A percentile compares a stretch with the other conserved stretches of the same genome.
These are phyloP conservation scores for Diplosphaera chodatii DNA, from an alignment of 139 green algal genomes.

Conservation along the genomic window DNA sequence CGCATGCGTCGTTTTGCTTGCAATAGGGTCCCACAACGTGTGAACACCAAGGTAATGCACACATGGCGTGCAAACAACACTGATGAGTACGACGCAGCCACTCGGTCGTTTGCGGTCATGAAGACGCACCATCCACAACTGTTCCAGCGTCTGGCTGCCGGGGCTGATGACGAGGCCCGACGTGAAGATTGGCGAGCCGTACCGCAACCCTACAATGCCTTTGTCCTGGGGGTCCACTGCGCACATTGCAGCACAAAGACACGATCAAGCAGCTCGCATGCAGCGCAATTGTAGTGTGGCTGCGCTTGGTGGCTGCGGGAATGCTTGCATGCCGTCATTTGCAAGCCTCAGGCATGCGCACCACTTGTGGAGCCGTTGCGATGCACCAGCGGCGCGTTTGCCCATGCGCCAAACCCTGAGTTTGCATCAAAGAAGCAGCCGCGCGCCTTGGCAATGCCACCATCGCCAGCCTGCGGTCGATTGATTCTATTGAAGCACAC, in stretches of 20 bases:
- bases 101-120: too few species aligned
- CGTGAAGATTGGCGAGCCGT: slow-evolving; percentile 33
- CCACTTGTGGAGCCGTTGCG: background rate
- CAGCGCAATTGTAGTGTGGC: too few species aligned
- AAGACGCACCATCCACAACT: slow-evolving; percentile 24
- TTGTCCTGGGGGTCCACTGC: background rate
- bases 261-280: too few species aligned
- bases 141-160: slow-evolving; percentile 6
- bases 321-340: too few species aligned
- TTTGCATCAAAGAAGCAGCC: slow-evolving; percentile 45
- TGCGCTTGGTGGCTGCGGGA: too few species aligned
- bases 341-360: too few species aligned
- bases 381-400: slow-evolving; percentile 30
- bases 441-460: slow-evolving; percentile 26
- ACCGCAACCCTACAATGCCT: slow-evolving; percentile 46
- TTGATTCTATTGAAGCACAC: too few species aligned
- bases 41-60: too few species aligned
- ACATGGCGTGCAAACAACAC: too few species aligned
- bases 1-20: background rate
- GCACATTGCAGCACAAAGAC: too few species aligned
- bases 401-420: slow-evolving; percentile 38
- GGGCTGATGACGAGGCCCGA: slow-evolving; percentile 34
- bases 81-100: too few species aligned
- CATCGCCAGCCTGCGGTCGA: background rate
- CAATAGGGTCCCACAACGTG: too few species aligned